Evolutionary conservation across 1,139 yeast genomes (phyloP).

Genomic region (Hemisphaericaspora xylanilytica): DNA sequence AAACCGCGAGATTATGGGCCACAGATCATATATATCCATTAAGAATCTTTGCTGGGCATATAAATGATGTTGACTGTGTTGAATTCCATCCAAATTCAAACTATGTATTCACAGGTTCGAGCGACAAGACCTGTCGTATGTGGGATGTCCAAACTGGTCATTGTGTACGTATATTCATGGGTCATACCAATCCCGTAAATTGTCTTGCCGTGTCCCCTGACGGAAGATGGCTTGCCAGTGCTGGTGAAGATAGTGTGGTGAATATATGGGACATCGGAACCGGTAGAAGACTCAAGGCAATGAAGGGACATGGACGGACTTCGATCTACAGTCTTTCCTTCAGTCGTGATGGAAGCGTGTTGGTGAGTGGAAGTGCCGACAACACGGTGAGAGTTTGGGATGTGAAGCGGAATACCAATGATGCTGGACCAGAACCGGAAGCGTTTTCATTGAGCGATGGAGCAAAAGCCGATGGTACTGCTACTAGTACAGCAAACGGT

Average conservation of each 20-base stretch:
- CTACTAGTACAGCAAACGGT: conserved; percentile 12
- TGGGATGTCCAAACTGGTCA: conserved; percentile 94
- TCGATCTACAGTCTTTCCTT: conserved; percentile 84
- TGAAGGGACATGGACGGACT: conserved; percentile 89
- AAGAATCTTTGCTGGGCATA: conserved; percentile 95
- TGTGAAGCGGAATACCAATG: conserved; percentile 77
- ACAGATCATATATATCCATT: conserved; percentile 97
- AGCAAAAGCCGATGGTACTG: conserved; percentile 12
- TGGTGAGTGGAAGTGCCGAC: conserved; percentile 93
- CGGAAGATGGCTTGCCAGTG: conserved; percentile 95
- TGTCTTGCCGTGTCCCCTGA: conserved; percentile 90
- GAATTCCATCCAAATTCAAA: conserved; percentile 96
- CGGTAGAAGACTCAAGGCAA: conserved; percentile 78
- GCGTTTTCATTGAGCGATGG: conserved; percentile 43
- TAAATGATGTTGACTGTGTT: conserved; percentile 93
- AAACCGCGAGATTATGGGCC: conserved; percentile 96
- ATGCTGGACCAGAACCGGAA: conserved; percentile 81
- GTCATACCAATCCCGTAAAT: conserved; percentile 87
- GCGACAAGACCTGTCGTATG: conserved; percentile 95
- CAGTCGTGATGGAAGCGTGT: conserved; percentile 82
- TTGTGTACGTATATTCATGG: conserved; percentile 90
- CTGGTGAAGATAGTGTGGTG: conserved; percentile 89
- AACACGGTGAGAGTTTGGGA: conserved; percentile 96
- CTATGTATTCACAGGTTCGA: conserved; percentile 90
- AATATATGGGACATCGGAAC: conserved; percentile 94